Conservation (phyloP, 768 basidiomycete species). For the Kwoniella dejecticola region DNA sequence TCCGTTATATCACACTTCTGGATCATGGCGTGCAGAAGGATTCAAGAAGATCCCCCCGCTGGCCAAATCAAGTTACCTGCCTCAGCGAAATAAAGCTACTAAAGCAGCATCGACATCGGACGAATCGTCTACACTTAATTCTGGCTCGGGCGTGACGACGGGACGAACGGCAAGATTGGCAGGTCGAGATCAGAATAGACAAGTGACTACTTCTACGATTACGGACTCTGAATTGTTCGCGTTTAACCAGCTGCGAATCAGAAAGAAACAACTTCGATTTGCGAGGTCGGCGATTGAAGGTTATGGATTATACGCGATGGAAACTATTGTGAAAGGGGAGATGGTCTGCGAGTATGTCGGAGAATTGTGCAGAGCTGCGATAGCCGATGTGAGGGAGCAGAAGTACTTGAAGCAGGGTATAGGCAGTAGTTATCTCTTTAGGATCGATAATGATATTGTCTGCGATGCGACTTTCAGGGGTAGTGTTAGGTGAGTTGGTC, state of each 20-base stretch:
- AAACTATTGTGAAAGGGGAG: constrained; percentile 86
- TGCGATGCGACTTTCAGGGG: constrained; percentile 99
- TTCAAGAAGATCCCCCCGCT: constrained; percentile 92
- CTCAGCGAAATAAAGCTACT: constrained; percentile 63
- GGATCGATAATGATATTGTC: constrained; percentile 96
- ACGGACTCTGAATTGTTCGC: constrained; percentile 75
- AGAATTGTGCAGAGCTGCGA: constrained; percentile 89
- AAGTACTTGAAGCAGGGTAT: constrained; percentile 96
- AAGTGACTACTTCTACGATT: constrained; percentile 59
- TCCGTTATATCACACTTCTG: constrained; percentile 67
- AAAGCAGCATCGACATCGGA: constrained; percentile 41
- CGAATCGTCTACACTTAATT: constrained; percentile 25
- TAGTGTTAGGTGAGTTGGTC: constrained; percentile 80
- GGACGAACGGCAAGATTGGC: constrained; percentile 79
- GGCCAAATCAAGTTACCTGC: constrained; percentile 88
- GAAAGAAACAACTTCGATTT: constrained; percentile 97
- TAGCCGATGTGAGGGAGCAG: constrained; percentile 96
- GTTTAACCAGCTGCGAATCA: constrained; percentile 96
- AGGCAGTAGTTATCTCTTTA: constrained; percentile 94
- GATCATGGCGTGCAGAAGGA: constrained; percentile 89
- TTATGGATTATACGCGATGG: constrained; percentile 98
- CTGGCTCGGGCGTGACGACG: constrained; percentile 61
- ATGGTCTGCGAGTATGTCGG: constrained; percentile 99
- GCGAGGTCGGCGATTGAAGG: constrained; percentile 94
- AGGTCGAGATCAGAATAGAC: constrained; percentile 90